Evolutionary conservation across 2,329 filamentous ascomycete species (phyloP).

Genomic region (Ascochyta clinopodiicola): DNA sequence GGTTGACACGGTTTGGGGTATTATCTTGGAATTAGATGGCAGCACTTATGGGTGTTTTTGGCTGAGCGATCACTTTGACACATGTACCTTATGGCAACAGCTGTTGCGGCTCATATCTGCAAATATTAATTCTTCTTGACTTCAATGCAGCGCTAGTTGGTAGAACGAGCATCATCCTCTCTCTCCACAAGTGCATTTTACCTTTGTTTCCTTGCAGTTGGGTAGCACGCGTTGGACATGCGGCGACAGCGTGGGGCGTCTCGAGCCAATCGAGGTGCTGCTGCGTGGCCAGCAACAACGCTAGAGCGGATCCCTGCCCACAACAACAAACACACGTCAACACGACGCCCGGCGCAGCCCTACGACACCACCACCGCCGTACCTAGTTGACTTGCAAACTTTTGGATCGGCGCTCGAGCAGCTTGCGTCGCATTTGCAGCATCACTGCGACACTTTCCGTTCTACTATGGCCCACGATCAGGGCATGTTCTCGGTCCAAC

Average conservation of each 20-base stretch:
- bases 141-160: neutral
- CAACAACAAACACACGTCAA: slow-evolving; percentile 43
- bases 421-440: neutral
- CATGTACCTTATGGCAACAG: slow-evolving; percentile 24
- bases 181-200: too few species aligned
- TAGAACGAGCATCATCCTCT: neutral
- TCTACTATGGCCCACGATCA: slow-evolving; percentile 45
- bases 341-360: slow-evolving; percentile 23
- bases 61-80: slow-evolving; percentile 30
- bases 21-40: slow-evolving; percentile 22
- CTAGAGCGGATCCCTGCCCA: slow-evolving; percentile 26
- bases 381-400: slow-evolving; percentile 1
- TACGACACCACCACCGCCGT: slow-evolving; percentile 5
- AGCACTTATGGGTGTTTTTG: slow-evolving; percentile 18
- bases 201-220: neutral
- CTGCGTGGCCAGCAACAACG: slow-evolving; percentile 25
- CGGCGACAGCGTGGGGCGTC: neutral
- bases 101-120: slow-evolving; percentile 16
- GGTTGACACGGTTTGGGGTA: slow-evolving; percentile 22
- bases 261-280: slow-evolving; percentile 8
- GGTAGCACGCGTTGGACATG: slow-evolving; percentile 1
- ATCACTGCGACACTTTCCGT: neutral
- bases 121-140: slow-evolving; percentile 15
- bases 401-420: neutral
- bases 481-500: slow-evolving; percentile 88